Evolutionary conservation across 2,329 filamentous ascomycete genomes (phyloP).

Genomic region (Curvularia spicifera): DNA sequence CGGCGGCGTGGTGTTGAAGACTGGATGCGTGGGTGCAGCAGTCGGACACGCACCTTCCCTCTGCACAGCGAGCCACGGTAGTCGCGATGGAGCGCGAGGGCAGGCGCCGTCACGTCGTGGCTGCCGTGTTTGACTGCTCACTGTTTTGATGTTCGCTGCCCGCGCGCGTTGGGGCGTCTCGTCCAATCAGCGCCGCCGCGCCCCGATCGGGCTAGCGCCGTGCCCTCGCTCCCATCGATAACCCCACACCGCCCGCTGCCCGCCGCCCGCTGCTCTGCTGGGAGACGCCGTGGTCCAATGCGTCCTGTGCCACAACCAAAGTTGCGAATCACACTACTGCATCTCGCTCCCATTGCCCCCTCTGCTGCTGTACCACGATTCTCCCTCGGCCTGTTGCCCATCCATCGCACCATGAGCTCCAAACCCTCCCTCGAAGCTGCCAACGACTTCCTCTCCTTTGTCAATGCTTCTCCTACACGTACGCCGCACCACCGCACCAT

Average conservation of each 20-base stretch:
- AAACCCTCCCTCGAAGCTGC: slow-evolving; percentile 59
- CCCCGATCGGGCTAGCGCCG: not conserved
- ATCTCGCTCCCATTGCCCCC: slow-evolving; percentile 18
- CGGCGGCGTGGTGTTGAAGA: slow-evolving; percentile 11
- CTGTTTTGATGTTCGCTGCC: slow-evolving; percentile 33
- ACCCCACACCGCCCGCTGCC: slow-evolving; percentile 17
- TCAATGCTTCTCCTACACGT: slow-evolving; percentile 95
- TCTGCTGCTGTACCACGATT: slow-evolving; percentile 15
- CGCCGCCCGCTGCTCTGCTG: slow-evolving; percentile 9
- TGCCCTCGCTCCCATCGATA: slow-evolving; percentile 18
- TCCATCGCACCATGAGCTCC: slow-evolving; percentile 42
- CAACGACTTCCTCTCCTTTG: slow-evolving; percentile 87
- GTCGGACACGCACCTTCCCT: not conserved
- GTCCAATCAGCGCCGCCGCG: slow-evolving; percentile 25
- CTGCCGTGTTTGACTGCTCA: slow-evolving; percentile 35
- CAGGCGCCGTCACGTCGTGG: slow-evolving; percentile 24
- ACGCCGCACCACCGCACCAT: slow-evolving; percentile 44
- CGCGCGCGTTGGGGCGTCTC: slow-evolving; percentile 24
- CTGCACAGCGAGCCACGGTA: slow-evolving; percentile 5
- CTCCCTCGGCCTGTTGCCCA: slow-evolving; percentile 23
- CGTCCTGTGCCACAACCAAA: slow-evolving; percentile 22
- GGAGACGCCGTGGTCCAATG: slow-evolving; percentile 28
- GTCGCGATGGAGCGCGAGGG: slow-evolving; percentile 23
- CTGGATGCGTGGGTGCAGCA: not conserved
- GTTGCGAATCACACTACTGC: slow-evolving; percentile 20